A percentile compares a stretch with the other conserved stretches of the same genome.
These are phyloP conservation scores for Saccharomycopsis sp. DNA, from an alignment of 805 yeast species.

Conservation along the genomic window DNA sequence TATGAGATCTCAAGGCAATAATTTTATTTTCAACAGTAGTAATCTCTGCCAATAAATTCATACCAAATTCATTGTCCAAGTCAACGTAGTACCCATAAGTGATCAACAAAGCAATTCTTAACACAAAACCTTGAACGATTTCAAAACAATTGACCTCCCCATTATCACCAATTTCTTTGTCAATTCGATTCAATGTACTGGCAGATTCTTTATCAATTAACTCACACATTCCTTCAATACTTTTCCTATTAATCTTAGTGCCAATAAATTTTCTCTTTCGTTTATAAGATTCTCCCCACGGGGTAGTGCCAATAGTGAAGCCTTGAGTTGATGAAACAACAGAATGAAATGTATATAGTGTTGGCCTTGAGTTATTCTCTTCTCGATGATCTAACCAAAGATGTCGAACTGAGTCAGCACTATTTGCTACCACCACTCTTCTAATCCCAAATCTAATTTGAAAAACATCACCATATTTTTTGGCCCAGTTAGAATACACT, in stretches of 20 bases:
- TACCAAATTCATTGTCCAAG: constrained; percentile 26
- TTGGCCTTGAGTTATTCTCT: constrained; percentile 62
- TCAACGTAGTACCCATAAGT: constrained; percentile 49
- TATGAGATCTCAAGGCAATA: constrained; percentile 50
- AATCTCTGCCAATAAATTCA: constrained; percentile 41
- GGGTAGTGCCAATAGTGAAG: constrained; percentile 61
- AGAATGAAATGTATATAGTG: constrained; percentile 58
- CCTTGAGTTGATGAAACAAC: constrained; percentile 50
- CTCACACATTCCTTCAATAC: constrained; percentile 27
- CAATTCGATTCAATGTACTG: constrained; percentile 24
- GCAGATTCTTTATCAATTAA: constrained; percentile 37
- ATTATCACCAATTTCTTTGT: constrained; percentile 12
- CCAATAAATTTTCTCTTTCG: constrained; percentile 43
- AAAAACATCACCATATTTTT: constrained; percentile 41
- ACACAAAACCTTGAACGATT: constrained; percentile 42
- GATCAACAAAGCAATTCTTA: constrained; percentile 42
- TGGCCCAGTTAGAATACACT: constrained; percentile 39
- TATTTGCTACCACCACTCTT: constrained; percentile 59
- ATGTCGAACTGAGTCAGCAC: constrained; percentile 44
- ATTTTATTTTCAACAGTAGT: constrained; percentile 50
- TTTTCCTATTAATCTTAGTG: constrained; percentile 33
- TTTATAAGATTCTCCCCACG: constrained; percentile 42
- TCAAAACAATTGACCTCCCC: constrained; percentile 36
- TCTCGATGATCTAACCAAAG: constrained; percentile 47
- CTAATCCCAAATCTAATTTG: constrained; percentile 57